Conservation (phyloP, 495 filamentous ascomycete species). For the Talaromyces liani region DNA sequence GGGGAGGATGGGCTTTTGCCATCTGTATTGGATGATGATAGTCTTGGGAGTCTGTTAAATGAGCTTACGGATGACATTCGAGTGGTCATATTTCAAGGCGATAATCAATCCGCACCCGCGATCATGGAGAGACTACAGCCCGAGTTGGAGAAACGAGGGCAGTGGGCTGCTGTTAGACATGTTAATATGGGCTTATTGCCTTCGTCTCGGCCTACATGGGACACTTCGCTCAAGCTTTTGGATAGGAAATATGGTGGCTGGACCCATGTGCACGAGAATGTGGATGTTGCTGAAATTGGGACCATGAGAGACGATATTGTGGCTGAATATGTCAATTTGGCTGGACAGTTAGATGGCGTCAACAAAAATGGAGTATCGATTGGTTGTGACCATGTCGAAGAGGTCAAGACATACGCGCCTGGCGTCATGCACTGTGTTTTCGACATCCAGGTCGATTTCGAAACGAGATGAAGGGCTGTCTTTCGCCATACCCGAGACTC, state of each 20-base stretch:
- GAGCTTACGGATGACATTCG: constrained; percentile 23
- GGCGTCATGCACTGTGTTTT: constrained; percentile 84
- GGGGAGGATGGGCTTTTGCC: constrained; percentile 11
- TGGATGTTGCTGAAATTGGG: constrained; percentile 56
- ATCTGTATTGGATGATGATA: constrained; percentile 9
- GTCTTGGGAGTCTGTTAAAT: constrained; percentile 23
- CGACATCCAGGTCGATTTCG: constrained; percentile 53
- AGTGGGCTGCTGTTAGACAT: constrained; percentile 44
- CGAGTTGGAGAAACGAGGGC: constrained; percentile 16
- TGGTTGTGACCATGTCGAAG: constrained; percentile 60
- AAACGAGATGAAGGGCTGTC: background rate
- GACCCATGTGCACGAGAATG: constrained; percentile 85
- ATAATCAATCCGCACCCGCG: constrained; percentile 50
- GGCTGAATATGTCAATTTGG: constrained; percentile 9
- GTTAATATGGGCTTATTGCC: constrained; percentile 81
- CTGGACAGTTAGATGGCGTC: constrained; percentile 14
- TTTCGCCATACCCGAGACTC: too few species aligned
- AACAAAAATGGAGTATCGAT: constrained; percentile 4
- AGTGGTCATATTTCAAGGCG: constrained; percentile 63
- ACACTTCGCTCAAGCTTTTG: constrained; percentile 52
- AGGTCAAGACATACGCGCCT: constrained; percentile 88
- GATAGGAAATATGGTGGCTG: constrained; percentile 49
- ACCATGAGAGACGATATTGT: constrained; percentile 31
- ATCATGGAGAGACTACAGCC: constrained; percentile 31
- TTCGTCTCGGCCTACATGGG: constrained; percentile 57